phyloP scores from a whole-genome alignment of 352 stramenopile species.

The Phytophthora pinifolia region DNA sequence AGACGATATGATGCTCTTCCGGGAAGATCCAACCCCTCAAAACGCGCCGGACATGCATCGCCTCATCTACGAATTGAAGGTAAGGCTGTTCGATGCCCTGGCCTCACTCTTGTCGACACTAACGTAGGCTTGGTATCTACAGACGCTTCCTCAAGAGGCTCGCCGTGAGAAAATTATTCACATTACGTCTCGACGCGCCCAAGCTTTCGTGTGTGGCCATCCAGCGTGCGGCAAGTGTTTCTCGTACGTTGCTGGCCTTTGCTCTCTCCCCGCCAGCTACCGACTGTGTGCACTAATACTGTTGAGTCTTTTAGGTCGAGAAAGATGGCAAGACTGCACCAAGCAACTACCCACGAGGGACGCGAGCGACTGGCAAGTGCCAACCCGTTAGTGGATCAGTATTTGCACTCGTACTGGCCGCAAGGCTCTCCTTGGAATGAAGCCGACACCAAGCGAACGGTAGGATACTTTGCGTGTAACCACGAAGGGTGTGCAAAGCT shows the following conservation, averaged over 20 bases:
- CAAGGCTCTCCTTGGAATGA: constrained; percentile 47
- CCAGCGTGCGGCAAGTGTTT: constrained; percentile 62
- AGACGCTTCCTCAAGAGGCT: constrained; percentile 50
- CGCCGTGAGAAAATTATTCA: constrained; percentile 50
- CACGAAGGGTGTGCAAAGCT: constrained; percentile 30
- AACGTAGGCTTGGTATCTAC: neutral
- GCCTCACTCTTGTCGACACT: neutral
- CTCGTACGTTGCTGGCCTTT: constrained; percentile 31
- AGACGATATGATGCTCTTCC: constrained; percentile 36
- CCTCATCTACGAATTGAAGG: constrained; percentile 73
- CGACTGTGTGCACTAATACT: neutral
- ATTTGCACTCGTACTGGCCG: constrained; percentile 63
- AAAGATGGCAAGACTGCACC: constrained; percentile 51
- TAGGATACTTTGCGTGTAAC: constrained; percentile 52
- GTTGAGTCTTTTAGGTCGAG: constrained; percentile 31
- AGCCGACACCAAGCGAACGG: constrained; percentile 27
- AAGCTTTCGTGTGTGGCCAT: constrained; percentile 56
- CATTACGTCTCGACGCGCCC: constrained; percentile 38
- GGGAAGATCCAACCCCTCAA: constrained; percentile 9
- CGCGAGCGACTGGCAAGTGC: constrained; percentile 39
- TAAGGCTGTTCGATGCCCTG: neutral
- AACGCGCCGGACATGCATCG: constrained; percentile 50
- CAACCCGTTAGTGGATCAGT: constrained; percentile 50
- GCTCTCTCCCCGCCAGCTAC: neutral
- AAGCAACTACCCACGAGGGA: constrained; percentile 40